Percentiles rank a stretch among this genome's conserved stretches.
Evolutionary conservation across 768 basidiomycete genomes (phyloP).

Genomic region (Butyriboletus loyo): DNA sequence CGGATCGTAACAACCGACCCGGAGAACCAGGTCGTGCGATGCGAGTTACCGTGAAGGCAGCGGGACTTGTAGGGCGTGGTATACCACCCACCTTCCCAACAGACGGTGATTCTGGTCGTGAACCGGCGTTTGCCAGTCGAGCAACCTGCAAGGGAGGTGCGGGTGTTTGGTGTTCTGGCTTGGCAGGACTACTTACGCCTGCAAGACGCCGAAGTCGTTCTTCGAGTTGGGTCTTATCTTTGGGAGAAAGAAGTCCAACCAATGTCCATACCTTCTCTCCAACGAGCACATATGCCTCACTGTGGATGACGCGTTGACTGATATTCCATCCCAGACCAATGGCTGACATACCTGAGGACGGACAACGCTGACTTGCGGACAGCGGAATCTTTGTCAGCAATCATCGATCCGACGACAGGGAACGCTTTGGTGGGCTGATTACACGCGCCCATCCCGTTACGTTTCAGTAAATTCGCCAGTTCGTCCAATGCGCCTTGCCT

Average conservation of each 20-base stretch:
- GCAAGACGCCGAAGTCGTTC: conserved; percentile 83
- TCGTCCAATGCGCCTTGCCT: conserved; percentile 87
- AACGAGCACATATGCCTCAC: conserved; percentile 77
- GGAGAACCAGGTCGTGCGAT: conserved; percentile 45
- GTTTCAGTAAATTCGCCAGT: conserved; percentile 69
- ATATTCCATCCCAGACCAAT: not conserved
- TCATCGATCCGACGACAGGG: conserved; percentile 69
- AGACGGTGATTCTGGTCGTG: conserved; percentile 52
- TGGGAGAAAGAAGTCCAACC: conserved; percentile 71
- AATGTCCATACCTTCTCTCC: conserved; percentile 85
- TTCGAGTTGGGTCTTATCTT: conserved; percentile 91
- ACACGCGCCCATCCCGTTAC: conserved; percentile 78
- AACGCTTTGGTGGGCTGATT: conserved; percentile 76
- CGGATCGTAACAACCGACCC: conserved; percentile 31
- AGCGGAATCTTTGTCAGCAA: conserved; percentile 85
- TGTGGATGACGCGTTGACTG: conserved; percentile 31
- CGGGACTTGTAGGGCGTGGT: conserved; percentile 49
- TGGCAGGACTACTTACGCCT: conserved; percentile 52
- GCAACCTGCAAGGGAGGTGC: conserved; percentile 48
- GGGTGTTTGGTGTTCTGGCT: conserved; percentile 39
- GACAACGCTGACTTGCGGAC: conserved; percentile 86
- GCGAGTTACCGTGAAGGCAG: conserved; percentile 37
- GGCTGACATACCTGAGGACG: conserved; percentile 64
- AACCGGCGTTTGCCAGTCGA: conserved; percentile 44
- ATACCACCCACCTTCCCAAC: conserved; percentile 41